A percentile compares a stretch with the other conserved stretches of the same genome.
Evolutionary conservation across 306 rosid species (phyloP).

Genomic region (Canavalia gladiata): DNA sequence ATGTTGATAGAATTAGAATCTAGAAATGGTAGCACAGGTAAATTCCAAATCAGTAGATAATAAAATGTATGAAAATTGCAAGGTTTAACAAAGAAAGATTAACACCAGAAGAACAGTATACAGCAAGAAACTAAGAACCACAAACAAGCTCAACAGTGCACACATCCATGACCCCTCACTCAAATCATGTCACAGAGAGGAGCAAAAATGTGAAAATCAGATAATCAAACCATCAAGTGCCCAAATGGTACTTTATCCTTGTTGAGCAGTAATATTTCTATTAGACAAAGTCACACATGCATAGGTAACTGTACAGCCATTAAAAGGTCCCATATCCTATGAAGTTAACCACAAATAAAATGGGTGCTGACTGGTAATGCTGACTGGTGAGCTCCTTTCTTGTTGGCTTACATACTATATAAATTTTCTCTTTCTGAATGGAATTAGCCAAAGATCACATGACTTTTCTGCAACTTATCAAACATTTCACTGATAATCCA

Average conservation of each 20-base stretch:
- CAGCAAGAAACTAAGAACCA: neutral
- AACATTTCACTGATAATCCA: constrained; percentile 27
- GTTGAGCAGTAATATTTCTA: constrained; percentile 11
- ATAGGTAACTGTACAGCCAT: neutral
- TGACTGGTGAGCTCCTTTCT: neutral
- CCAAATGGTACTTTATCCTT: constrained; percentile 10
- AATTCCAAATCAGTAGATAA: constrained; percentile 24
- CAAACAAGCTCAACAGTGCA: constrained; percentile 19
- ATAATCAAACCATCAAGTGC: constrained; percentile 19
- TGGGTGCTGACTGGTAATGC: neutral
- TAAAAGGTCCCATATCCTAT: constrained; percentile 14
- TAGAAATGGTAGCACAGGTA: neutral
- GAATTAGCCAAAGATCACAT: constrained; percentile 34
- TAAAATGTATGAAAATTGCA: neutral
- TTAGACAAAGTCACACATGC: constrained; percentile 27
- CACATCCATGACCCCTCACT: neutral
- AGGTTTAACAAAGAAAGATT: neutral
- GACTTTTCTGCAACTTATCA: constrained; percentile 5
- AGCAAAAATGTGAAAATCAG: constrained; percentile 7
- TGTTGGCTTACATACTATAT: constrained; percentile 14
- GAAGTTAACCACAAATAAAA: constrained; percentile 31
- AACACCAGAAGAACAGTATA: constrained; percentile 13
- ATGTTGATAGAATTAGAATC: constrained; percentile 13
- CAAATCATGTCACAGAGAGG: constrained; percentile 12
- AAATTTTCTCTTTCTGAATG: constrained; percentile 6